These are phyloP conservation scores for Isabelozyma heimii DNA, from an alignment of 805 yeast genomes.

Conservation along the genomic window DNA sequence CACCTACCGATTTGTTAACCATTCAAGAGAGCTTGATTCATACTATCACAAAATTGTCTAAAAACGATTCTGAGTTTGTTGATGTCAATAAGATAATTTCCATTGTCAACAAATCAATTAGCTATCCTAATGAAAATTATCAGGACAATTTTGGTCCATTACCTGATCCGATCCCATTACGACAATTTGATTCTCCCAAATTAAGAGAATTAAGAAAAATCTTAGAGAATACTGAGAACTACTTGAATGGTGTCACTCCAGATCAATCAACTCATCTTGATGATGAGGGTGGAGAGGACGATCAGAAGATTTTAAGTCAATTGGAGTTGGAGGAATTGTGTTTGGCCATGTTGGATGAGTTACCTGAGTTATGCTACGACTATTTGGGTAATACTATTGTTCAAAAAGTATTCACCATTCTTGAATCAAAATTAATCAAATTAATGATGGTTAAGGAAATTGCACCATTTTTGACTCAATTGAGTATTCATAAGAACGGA, in stretches of 20 bases:
- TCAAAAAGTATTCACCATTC: constrained; percentile 78
- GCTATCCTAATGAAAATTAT: constrained; percentile 44
- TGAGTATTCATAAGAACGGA: constrained; percentile 96
- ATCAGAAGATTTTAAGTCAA: constrained; percentile 29
- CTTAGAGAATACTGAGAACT: constrained; percentile 32
- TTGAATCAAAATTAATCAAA: constrained; percentile 64
- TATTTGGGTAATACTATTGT: constrained; percentile 95
- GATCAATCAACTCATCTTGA: constrained; percentile 6
- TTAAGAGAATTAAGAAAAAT: constrained; percentile 80
- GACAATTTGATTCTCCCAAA: constrained; percentile 85
- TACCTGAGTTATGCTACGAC: constrained; percentile 89
- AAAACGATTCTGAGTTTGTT: constrained; percentile 10
- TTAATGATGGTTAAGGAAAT: constrained; percentile 78
- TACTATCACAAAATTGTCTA: constrained; percentile 14
- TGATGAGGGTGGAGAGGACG: constrained; percentile 2
- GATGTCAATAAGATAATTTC: constrained; percentile 41
- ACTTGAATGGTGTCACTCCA: neutral
- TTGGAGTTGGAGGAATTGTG: constrained; percentile 79
- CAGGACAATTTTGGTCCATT: constrained; percentile 65
- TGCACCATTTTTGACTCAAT: constrained; percentile 78
- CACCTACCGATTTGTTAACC: constrained; percentile 20
- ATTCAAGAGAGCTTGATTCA: constrained; percentile 19
- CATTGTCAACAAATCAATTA: constrained; percentile 36
- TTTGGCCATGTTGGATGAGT: constrained; percentile 78
- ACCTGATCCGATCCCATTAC: constrained; percentile 66